Percentiles rank a stretch among this genome's conserved stretches.
phyloP scores from a whole-genome alignment of 345 rosid genomes.

The Eucalyptus camaldulensis region DNA sequence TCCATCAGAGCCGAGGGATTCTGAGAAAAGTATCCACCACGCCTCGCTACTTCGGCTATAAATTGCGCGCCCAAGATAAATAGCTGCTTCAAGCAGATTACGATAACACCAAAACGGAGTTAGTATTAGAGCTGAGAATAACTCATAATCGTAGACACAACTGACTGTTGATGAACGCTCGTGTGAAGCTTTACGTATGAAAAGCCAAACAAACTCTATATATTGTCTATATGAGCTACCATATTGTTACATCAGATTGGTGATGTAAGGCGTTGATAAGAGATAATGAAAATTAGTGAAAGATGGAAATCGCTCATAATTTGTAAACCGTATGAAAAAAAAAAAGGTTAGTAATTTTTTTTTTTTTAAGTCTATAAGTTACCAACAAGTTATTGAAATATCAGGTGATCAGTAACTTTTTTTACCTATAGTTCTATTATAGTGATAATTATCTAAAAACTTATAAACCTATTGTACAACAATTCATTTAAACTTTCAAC shows the following conservation, averaged over 20 bases:
- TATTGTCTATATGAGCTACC: not conserved
- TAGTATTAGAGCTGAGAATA: not conserved
- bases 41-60: slow-evolving; percentile 20
- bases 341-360: not conserved
- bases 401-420: not conserved
- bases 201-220: not conserved
- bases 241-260: not conserved
- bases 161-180: not conserved
- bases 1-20: slow-evolving; percentile 15
- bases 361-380: not conserved
- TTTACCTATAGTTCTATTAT: too few species aligned
- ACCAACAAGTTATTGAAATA: not conserved
- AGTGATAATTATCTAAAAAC: not conserved
- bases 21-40: slow-evolving; percentile 32
- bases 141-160: not conserved
- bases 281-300: not conserved
- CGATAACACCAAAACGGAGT: not conserved
- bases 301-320: not conserved
- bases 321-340: not conserved
- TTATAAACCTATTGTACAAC: too few species aligned
- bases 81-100: slow-evolving; percentile 1
- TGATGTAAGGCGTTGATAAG: not conserved
- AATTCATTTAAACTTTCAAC: too few species aligned
- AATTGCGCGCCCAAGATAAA: slow-evolving; percentile 40
- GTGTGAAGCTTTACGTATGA: not conserved